These are phyloP conservation scores for Coemansia nantahalensis DNA, from an alignment of 192 early-diverging fungal genomes.

Conservation along the genomic window DNA sequence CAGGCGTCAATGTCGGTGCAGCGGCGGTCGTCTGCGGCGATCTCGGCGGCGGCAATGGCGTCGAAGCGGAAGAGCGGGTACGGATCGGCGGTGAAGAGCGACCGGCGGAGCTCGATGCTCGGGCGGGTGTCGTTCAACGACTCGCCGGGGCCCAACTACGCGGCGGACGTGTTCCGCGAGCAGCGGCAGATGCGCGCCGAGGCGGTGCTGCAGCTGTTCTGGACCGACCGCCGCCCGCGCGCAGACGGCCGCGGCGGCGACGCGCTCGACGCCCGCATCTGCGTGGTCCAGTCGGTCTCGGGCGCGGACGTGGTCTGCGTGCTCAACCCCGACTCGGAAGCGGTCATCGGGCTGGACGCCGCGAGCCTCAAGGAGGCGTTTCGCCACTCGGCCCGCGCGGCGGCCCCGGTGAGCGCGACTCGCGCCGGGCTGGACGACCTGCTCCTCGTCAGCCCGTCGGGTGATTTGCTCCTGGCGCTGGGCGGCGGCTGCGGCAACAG, in stretches of 20 bases:
- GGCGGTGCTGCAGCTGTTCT: constrained; percentile 32
- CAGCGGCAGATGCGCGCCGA: constrained; percentile 46
- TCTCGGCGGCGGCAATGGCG: constrained; percentile 22
- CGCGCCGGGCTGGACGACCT: constrained; percentile 26
- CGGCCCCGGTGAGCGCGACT: constrained; percentile 14
- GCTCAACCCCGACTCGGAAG: constrained; percentile 5
- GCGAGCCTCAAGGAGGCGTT: constrained; percentile 20
- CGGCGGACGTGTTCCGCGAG: constrained; percentile 41
- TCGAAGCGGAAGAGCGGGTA: constrained; percentile 36
- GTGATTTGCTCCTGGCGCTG: constrained; percentile 10
- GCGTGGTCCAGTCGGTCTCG: constrained; percentile 25
- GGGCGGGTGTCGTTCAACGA: constrained; percentile 48
- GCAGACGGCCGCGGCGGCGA: background rate
- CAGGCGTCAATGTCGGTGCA: constrained; percentile 47
- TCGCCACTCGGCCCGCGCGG: constrained; percentile 26
- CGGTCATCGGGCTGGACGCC: constrained; percentile 27
- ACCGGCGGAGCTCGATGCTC: constrained; percentile 41
- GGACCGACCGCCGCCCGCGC: constrained; percentile 25
- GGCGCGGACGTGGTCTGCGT: constrained; percentile 36
- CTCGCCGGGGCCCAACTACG: constrained; percentile 40
- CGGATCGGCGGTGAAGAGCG: constrained; percentile 27
- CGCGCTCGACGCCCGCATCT: constrained; percentile 15
- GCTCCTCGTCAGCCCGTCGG: constrained; percentile 23
- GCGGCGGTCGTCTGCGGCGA: constrained; percentile 36
- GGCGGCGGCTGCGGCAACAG: constrained; percentile 9